Conservation (phyloP, 352 stramenopile genomes). For the Pythium periplocum region DNA sequence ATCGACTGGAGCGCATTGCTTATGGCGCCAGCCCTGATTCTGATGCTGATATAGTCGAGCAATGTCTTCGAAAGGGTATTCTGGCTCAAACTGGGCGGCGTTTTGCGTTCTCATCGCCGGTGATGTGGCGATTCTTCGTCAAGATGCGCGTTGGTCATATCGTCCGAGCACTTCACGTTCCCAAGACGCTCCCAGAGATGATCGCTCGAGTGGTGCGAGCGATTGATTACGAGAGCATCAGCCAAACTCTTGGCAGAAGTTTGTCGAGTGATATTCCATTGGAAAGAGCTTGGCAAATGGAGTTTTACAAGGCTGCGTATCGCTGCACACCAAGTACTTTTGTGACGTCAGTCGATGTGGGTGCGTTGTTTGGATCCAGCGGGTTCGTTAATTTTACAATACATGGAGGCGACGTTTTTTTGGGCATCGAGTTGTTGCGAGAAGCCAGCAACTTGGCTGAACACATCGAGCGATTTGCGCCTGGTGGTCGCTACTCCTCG, state of each 20-base stretch:
- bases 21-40: no score
- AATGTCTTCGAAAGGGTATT: slow-evolving; percentile 13
- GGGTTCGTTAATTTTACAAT: slow-evolving; percentile 20
- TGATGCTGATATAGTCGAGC: slow-evolving; percentile 9
- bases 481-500: slow-evolving; percentile 8
- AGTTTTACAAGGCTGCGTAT: slow-evolving; percentile 21
- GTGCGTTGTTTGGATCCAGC: slow-evolving; percentile 17
- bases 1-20: slow-evolving; percentile 7
- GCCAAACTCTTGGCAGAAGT: background rate
- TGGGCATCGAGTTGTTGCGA: slow-evolving; percentile 18
- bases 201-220: slow-evolving; percentile 7
- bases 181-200: slow-evolving; percentile 12
- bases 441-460: slow-evolving; percentile 8
- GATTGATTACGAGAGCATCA: slow-evolving; percentile 18
- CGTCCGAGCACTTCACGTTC: slow-evolving; percentile 7
- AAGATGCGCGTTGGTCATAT: slow-evolving; percentile 18
- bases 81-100: slow-evolving; percentile 5
- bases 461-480: slow-evolving; percentile 10
- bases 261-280: slow-evolving; percentile 7
- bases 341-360: slow-evolving; percentile 15
- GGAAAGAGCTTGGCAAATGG: slow-evolving; percentile 20
- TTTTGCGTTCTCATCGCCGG: slow-evolving; percentile 14
- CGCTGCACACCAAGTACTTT: slow-evolving; percentile 13
- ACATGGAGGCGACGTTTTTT: slow-evolving; percentile 7
- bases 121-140: slow-evolving; percentile 19